phyloP scores from a whole-genome alignment of 108 stramenopile genomes.

The Pinguiococcus pyrenoidosus region DNA sequence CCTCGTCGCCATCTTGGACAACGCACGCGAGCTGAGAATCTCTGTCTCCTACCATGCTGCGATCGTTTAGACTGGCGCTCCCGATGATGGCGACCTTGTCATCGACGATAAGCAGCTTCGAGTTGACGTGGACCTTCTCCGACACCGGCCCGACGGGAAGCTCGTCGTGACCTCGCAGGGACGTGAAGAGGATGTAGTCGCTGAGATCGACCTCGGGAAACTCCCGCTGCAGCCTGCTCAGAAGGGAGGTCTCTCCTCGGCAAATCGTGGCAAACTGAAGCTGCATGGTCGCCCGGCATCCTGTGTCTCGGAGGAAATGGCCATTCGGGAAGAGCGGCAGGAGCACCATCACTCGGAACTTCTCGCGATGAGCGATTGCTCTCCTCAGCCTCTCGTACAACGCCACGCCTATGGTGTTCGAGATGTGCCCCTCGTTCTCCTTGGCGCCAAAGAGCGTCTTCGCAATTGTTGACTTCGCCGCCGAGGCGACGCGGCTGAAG shows the following conservation, averaged over 20 bases:
- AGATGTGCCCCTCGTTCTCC: too few species aligned
- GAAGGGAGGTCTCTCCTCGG: neutral
- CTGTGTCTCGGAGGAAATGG: neutral
- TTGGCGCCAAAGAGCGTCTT: too few species aligned
- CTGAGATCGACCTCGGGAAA: too few species aligned
- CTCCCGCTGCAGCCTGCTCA: neutral
- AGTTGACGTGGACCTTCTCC: slow-evolving; percentile 51
- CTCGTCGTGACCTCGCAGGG: neutral
- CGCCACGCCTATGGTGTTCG: neutral
- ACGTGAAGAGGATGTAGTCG: neutral
- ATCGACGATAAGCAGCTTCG: slow-evolving; percentile 55
- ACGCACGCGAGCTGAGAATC: slow-evolving; percentile 38
- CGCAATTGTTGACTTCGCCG: too few species aligned
- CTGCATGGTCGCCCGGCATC: too few species aligned
- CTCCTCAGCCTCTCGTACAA: neutral
- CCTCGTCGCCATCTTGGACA: neutral
- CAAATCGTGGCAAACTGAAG: neutral
- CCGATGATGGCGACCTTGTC: slow-evolving; percentile 49
- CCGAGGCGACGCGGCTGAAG: neutral
- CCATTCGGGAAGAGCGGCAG: neutral
- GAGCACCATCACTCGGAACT: neutral
- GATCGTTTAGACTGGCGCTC: slow-evolving; percentile 51
- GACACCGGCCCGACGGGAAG: slow-evolving; percentile 17
- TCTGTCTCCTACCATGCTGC: slow-evolving; percentile 41
- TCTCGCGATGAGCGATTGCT: neutral